These are phyloP conservation scores for Pyrenochaeta sp. DNA, from an alignment of 2,329 filamentous ascomycete genomes.

Conservation along the genomic window DNA sequence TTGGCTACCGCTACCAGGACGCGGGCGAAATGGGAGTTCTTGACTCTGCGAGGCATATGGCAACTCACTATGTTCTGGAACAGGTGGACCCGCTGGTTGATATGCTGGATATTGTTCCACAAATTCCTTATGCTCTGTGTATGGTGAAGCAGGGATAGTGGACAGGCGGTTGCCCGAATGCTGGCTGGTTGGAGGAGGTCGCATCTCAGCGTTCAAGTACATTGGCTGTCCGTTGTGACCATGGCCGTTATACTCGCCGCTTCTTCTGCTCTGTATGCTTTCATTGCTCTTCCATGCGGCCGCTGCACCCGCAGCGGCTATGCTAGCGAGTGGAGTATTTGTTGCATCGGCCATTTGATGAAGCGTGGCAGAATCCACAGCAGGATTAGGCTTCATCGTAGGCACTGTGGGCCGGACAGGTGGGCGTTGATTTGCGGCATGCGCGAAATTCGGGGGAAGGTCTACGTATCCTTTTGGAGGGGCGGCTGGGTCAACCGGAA, in stretches of 20 bases:
- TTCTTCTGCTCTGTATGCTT: conserved; percentile 37
- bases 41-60: conserved; percentile 29
- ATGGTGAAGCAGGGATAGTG: conserved; percentile 57
- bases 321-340: conserved; percentile 54
- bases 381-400: conserved; percentile 79
- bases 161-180: conserved; percentile 48
- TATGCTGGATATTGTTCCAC: conserved; percentile 39
- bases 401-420: conserved; percentile 74
- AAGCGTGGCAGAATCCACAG: conserved; percentile 82
- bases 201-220: conserved; percentile 53
- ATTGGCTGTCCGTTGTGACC: conserved; percentile 28
- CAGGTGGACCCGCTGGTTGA: conserved; percentile 42
- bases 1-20: conserved; percentile 34
- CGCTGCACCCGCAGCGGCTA: conserved; percentile 50
- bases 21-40: conserved; percentile 34
- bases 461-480: conserved; percentile 76
- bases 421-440: conserved; percentile 75
- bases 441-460: conserved; percentile 79
- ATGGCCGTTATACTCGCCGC: conserved; percentile 37
- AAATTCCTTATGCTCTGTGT: conserved; percentile 49
- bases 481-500: conserved; percentile 45
- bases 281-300: conserved; percentile 50
- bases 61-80: conserved; percentile 45
- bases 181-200: conserved; percentile 64
- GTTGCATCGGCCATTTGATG: conserved; percentile 78